A percentile compares a stretch with the other conserved stretches of the same genome.
These are phyloP conservation scores for Pichia sp. DNA, from an alignment of 1,139 yeast species.

Conservation along the genomic window DNA sequence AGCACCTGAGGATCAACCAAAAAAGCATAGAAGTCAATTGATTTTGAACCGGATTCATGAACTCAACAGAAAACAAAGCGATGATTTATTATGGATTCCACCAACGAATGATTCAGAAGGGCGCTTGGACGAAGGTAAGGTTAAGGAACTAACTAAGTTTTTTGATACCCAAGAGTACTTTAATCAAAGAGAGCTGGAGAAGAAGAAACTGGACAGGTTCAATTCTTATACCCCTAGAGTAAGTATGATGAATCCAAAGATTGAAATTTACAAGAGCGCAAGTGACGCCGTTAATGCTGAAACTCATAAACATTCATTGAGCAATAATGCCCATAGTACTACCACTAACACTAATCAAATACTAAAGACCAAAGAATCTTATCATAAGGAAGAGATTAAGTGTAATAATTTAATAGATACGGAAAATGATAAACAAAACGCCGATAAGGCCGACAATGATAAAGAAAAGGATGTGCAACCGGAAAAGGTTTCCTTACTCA, in stretches of 20 bases:
- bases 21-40: conserved; percentile 17
- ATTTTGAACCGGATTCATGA: conserved; percentile 22
- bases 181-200: conserved; percentile 71
- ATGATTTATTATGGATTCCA: conserved; percentile 6
- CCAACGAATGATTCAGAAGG: conserved; percentile 4
- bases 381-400: not conserved
- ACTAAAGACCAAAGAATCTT: conserved; percentile 2
- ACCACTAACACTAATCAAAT: not conserved
- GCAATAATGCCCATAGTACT: not conserved
- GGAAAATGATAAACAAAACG: not conserved
- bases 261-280: conserved; percentile 83
- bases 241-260: conserved; percentile 76
- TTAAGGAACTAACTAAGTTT: conserved; percentile 55
- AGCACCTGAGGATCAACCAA: not conserved
- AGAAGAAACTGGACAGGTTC: conserved; percentile 45
- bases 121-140: conserved; percentile 31
- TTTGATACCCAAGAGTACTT: conserved; percentile 84
- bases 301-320: not conserved
- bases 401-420: not conserved
- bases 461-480: conserved; percentile 14
- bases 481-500: conserved; percentile 72
- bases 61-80: conserved; percentile 13
- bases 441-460: conserved; percentile 1
- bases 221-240: conserved; percentile 73
- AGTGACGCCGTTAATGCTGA: conserved; percentile 62